Base-by-base conservation (phyloP, 1,139 yeast genomes). In the Zygoascus sp. region DNA sequence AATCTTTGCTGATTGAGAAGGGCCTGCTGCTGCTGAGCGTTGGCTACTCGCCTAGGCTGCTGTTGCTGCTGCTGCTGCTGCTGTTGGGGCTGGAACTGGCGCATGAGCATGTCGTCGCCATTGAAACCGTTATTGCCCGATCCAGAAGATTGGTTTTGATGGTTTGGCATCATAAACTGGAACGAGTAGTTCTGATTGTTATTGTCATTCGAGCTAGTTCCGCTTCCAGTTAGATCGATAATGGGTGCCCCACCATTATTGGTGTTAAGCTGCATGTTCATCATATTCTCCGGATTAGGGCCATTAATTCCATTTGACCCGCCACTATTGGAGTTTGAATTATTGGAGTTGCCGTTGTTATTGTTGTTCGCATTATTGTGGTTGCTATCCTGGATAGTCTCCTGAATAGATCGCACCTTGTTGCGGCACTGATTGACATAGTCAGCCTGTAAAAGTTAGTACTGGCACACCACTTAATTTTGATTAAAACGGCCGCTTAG, bases 391-490 rank as follows among this genome's bases (percentile, higher is more conserved):
- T 48, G 52, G 44, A 53, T 56, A 9, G 57, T 50, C 20, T 55
- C 58, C 34, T 52, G 53, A 25, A 59, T 58, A 17, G 53, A 49
- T 32, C 50, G 42, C 40, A 59, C 51, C 42, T 56, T 60, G 40
- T 49, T 49, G 22, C 55, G 50, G 41, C 61, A 59, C 42, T 56
- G 58, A 20, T 49, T 50, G 35, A 58, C 37, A 47, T 58, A 58
- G 34, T 58, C 62, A 13, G 47, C 50, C 60, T 53, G 41, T 7
- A 39, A 32, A 32, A 8, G 37, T n/a, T 20, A 45, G 46, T 44
- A 42, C 49, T 25, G 10, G n/a, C 19, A 5, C 22, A 15, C 6
- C 3, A 10, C 28, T 16, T 6, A n/a, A n/a, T n/a, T n/a, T n/a
- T n/a, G n/a, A n/a, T n/a, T n/a, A n/a, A n/a, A n/a, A n/a, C n/a